Percentiles rank a stretch among this genome's conserved stretches.
Conservation (phyloP, 768 basidiomycete genomes). For the Imleria badia region DNA sequence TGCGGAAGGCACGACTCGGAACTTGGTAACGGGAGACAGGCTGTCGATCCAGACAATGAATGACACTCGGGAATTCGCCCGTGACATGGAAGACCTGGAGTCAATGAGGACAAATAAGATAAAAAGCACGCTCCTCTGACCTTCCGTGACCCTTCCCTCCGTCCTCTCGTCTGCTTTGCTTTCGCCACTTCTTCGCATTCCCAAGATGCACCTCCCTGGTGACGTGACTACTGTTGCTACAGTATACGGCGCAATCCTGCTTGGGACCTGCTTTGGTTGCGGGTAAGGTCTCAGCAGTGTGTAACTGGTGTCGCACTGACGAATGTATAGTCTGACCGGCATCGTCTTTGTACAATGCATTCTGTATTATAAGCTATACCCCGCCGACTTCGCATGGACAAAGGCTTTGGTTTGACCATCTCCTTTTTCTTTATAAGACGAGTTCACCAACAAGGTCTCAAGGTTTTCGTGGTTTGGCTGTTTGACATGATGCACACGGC, state of each 20-base stretch:
- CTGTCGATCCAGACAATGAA: not conserved
- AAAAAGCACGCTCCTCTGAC: slow-evolving; percentile 15
- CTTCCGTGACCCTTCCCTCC: slow-evolving; percentile 21
- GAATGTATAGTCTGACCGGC: slow-evolving; percentile 24
- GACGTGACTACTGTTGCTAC: slow-evolving; percentile 31
- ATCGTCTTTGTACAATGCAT: slow-evolving; percentile 31
- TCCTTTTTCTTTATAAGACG: not conserved
- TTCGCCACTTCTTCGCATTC: not conserved
- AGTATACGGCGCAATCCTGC: slow-evolving; percentile 28
- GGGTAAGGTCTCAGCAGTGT: slow-evolving; percentile 11
- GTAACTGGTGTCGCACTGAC: not conserved
- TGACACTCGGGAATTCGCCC: not conserved
- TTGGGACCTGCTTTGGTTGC: slow-evolving; percentile 31
- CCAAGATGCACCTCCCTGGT: slow-evolving; percentile 20
- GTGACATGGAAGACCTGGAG: slow-evolving; percentile 7
- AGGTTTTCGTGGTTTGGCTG: slow-evolving; percentile 31
- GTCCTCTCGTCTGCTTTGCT: slow-evolving; percentile 24
- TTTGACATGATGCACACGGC: slow-evolving; percentile 31
- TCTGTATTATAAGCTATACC: slow-evolving; percentile 32
- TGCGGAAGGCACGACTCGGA: too few species aligned
- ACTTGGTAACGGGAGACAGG: not conserved
- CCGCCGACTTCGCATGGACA: slow-evolving; percentile 22
- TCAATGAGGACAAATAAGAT: slow-evolving; percentile 30
- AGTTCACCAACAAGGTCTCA: not conserved
- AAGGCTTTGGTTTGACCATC: slow-evolving; percentile 24